Evolutionary conservation across 352 stramenopile species (phyloP).

Genomic region (Elongisporangium undulatum): DNA sequence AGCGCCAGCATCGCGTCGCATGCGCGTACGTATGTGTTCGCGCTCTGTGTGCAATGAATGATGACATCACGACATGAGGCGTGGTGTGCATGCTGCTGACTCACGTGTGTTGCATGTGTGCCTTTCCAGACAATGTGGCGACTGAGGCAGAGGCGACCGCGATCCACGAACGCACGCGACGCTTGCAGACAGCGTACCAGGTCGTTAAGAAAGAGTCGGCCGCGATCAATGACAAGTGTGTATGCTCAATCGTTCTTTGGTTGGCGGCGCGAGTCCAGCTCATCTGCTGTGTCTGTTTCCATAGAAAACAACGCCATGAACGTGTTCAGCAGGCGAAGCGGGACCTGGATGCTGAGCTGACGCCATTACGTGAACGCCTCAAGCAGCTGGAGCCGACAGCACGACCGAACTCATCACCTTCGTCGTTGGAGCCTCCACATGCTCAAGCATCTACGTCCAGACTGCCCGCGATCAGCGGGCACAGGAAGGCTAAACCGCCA

Average conservation of each 20-base stretch:
- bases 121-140: slow-evolving; percentile 19
- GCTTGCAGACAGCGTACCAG: slow-evolving; percentile 34
- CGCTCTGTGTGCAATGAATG: neutral
- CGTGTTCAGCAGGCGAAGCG: slow-evolving; percentile 37
- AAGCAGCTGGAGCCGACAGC: slow-evolving; percentile 17
- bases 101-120: neutral
- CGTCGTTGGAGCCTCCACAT: neutral
- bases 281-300: slow-evolving; percentile 3
- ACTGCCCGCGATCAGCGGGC: slow-evolving; percentile 1
- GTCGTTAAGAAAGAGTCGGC: slow-evolving; percentile 40
- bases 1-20: slow-evolving; percentile 21
- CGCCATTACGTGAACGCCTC: slow-evolving; percentile 13
- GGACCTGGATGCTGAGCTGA: slow-evolving; percentile 18
- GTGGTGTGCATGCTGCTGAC: neutral
- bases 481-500: slow-evolving; percentile 6
- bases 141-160: slow-evolving; percentile 26
- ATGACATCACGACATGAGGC: neutral
- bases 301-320: slow-evolving; percentile 38
- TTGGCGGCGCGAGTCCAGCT: neutral
- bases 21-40: slow-evolving; percentile 17
- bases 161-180: slow-evolving; percentile 29
- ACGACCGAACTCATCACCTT: slow-evolving; percentile 1
- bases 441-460: neutral
- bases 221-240: slow-evolving; percentile 47
- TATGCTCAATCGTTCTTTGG: neutral